Evolutionary conservation across 2,329 filamentous ascomycete species (phyloP), one percentile per base, ranked within the genome.

Genomic region (Trichophaea hybrida): DNA sequence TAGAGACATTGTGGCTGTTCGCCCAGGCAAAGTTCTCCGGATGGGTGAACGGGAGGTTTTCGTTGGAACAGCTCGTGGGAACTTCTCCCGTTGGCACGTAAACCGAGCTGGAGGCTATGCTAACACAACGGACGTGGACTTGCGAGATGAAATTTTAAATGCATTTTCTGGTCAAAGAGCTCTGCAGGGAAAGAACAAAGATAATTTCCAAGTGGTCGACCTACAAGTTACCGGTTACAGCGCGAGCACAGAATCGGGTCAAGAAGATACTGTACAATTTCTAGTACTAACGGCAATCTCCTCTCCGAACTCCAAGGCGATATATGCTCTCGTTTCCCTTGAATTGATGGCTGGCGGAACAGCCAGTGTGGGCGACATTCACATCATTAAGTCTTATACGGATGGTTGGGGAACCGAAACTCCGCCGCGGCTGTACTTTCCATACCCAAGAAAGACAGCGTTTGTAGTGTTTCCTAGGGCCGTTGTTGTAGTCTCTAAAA

Each of bases 21-120:
- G 83, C 66, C 83, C 88, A 32, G 86, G 87, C 48, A 77, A 80
- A 56, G 83, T 84, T 7, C 77, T 78, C 40, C 81, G 83, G 60
- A 82, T 88, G 64, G 90, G 89, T 31, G 89, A 96, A 72, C 83
- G 90, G 69, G 88, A 90, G 66, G 78, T 95, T 37, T 80, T 95
- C 51, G 82, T 90, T 40, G 82, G 84, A 12, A 93, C 89, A 1
- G 79, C 82, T 57, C 84, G 84, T 67, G 91, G 86, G 33, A 80
- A 83, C 60, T 74, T 98, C 32, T 85, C 94, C 67, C 79, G 84
- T 6, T 98, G 93, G 93, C 86, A 85, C 69, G 78, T 96, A 48
- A 88, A 91, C 69, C 88, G 91, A 71, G 87, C 86, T 62, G 90
- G 90, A 37, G 87, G 90, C 66, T 84, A 89, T 69, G 82, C 86